Evolutionary conservation across 1,284 basidiomycete genomes (phyloP).

Genomic region (Blastosporella zonata): DNA sequence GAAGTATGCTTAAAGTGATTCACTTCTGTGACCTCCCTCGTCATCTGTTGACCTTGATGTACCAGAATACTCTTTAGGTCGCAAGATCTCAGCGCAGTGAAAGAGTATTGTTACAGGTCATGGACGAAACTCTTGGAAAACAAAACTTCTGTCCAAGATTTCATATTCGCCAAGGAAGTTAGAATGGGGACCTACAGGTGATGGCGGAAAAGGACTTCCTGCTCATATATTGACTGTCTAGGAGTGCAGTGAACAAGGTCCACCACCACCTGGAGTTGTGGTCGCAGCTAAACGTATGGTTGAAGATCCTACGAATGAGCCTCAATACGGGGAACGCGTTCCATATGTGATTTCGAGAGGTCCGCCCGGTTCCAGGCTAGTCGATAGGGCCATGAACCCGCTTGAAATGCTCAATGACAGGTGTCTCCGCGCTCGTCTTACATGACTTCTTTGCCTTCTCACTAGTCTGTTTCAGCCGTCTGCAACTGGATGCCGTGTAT

Average conservation of each 20-base stretch:
- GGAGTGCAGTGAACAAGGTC: conserved; percentile 63
- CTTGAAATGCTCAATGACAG: conserved; percentile 73
- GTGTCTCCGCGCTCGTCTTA: conserved; percentile 32
- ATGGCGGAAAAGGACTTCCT: conserved; percentile 20
- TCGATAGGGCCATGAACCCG: conserved; percentile 81
- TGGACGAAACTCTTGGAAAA: conserved; percentile 87
- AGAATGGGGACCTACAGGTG: conserved; percentile 89
- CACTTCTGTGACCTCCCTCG: neutral
- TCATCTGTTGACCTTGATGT: neutral
- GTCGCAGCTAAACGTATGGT: conserved; percentile 79
- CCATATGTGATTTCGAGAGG: conserved; percentile 86
- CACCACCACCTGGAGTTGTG: conserved; percentile 87
- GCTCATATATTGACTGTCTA: neutral
- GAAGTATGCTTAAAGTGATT: conserved; percentile 82
- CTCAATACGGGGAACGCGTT: conserved; percentile 91
- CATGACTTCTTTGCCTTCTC: neutral
- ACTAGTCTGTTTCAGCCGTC: conserved; percentile 36
- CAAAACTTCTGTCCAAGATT: conserved; percentile 82
- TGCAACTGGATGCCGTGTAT: conserved; percentile 81
- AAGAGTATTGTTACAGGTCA: conserved; percentile 82
- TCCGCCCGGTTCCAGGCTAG: conserved; percentile 64
- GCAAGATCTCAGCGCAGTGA: conserved; percentile 86
- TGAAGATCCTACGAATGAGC: conserved; percentile 78
- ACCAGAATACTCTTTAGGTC: conserved; percentile 83
- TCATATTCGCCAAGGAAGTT: conserved; percentile 94